A percentile compares a stretch with the other conserved stretches of the same genome.
Conservation (phyloP, 495 filamentous ascomycete genomes). For the Ramalina intermedia region DNA sequence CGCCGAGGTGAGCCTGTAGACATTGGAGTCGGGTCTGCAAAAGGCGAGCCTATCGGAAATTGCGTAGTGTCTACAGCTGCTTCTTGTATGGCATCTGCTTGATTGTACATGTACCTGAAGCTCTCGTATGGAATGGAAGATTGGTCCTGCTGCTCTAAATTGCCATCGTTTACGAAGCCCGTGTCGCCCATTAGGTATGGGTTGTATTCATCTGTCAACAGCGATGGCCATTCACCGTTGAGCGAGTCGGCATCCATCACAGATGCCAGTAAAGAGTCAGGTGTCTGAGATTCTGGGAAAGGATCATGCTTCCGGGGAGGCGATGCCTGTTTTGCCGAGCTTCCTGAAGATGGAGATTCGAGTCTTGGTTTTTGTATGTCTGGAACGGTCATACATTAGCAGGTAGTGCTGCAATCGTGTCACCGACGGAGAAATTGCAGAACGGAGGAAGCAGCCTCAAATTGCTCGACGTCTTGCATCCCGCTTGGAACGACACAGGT, state of each 20-base stretch:
- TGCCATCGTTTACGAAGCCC: not conserved
- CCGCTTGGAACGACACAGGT: not conserved
- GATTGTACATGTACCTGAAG: not conserved
- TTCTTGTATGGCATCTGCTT: not conserved
- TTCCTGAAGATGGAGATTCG: not conserved
- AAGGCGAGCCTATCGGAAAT: not conserved
- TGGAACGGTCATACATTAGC: not conserved
- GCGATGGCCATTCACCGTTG: not conserved
- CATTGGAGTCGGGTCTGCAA: not conserved
- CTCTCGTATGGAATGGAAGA: not conserved
- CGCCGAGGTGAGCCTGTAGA: not conserved
- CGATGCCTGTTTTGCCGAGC: not conserved
- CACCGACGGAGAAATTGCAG: not conserved
- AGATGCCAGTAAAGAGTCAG: not conserved
- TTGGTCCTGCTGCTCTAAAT: not conserved
- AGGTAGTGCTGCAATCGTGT: not conserved
- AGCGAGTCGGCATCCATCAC: not conserved
- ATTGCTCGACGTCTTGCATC: not conserved
- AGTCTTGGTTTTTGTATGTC: slow-evolving; percentile 1
- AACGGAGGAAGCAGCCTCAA: no score
- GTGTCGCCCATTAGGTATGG: not conserved
- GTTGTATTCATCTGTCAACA: not conserved
- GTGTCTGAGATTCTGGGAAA: not conserved
- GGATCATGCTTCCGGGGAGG: not conserved
- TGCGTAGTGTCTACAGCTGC: not conserved